phyloP scores from a whole-genome alignment of 2,329 filamentous ascomycete species.

The Chrysoporthe austroafricana region DNA sequence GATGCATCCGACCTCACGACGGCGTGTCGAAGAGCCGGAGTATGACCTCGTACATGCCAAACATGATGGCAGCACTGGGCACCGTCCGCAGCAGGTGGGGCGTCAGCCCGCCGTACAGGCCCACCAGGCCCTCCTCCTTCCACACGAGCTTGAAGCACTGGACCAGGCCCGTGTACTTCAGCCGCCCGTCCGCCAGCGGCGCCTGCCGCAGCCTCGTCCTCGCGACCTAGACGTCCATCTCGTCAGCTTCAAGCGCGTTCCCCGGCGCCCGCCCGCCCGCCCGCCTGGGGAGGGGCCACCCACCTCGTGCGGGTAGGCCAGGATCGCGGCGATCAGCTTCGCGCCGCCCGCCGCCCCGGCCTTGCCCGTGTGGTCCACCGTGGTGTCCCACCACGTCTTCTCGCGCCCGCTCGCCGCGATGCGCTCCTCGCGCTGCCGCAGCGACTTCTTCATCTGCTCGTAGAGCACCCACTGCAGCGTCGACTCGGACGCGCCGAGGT shows the following conservation, averaged over 20 bases:
- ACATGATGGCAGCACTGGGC: conserved; percentile 94
- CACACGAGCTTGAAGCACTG: conserved; percentile 89
- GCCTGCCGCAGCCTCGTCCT: conserved; percentile 84
- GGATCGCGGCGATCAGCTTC: conserved; percentile 81
- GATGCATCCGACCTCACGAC: conserved; percentile 22
- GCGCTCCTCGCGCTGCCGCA: conserved; percentile 66
- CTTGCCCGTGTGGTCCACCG: conserved; percentile 79
- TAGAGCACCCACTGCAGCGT: conserved; percentile 94
- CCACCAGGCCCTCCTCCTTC: conserved; percentile 84
- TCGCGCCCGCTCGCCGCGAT: conserved; percentile 62
- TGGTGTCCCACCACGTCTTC: conserved; percentile 73
- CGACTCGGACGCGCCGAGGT: conserved; percentile 87
- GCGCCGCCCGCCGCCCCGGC: conserved; percentile 78
- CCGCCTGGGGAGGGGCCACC: conserved; percentile 31
- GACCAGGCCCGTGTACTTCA: conserved; percentile 85
- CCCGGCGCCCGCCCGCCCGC: no score
- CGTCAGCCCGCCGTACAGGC: conserved; percentile 87
- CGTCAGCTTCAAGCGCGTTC: background rate
- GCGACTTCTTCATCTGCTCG: conserved; percentile 83
- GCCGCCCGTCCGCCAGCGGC: conserved; percentile 69
- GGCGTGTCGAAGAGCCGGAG: conserved; percentile 49
- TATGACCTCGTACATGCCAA: conserved; percentile 78
- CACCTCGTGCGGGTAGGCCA: conserved; percentile 93
- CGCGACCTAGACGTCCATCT: conserved; percentile 60
- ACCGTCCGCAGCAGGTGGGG: conserved; percentile 91